A percentile compares a stretch with the other conserved stretches of the same genome.
phyloP scores from a whole-genome alignment of 176 grass and related monocot genomes.

The Oryza meyeriana region DNA sequence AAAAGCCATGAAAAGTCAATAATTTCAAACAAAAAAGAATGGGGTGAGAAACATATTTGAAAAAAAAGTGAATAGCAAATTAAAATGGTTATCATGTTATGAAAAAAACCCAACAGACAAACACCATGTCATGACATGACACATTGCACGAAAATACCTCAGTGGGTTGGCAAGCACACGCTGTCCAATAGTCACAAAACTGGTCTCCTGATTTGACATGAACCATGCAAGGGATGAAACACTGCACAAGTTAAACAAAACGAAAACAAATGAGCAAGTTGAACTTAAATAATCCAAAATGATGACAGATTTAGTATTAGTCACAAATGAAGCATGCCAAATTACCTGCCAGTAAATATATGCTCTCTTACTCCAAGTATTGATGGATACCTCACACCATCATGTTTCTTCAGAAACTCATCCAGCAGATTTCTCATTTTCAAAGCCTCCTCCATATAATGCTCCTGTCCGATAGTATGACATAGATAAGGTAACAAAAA shows the following conservation, averaged over 20 bases:
- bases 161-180: constrained; percentile 97
- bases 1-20: neutral
- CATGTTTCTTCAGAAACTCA: constrained; percentile 88
- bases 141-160: constrained; percentile 44
- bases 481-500: constrained; percentile 13
- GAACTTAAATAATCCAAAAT: constrained; percentile 14
- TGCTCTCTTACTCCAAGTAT: constrained; percentile 99
- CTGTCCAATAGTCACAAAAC: constrained; percentile 99
- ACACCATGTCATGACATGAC: neutral
- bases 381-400: constrained; percentile 93
- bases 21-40: neutral
- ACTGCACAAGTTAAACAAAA: constrained; percentile 50
- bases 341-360: constrained; percentile 98
- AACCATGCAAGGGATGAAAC: constrained; percentile 99
- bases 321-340: constrained; percentile 10
- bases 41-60: neutral
- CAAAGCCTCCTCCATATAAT: constrained; percentile 97
- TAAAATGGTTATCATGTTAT: neutral
- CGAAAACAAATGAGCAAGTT: neutral
- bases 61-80: neutral
- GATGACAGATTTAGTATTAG: neutral
- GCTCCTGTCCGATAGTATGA: constrained; percentile 55
- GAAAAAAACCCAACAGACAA: constrained; percentile 3
- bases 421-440: constrained; percentile 98
- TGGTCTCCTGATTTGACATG: constrained; percentile 99